These are phyloP conservation scores for Malus fusca DNA, from an alignment of 306 rosid species.

Conservation along the genomic window DNA sequence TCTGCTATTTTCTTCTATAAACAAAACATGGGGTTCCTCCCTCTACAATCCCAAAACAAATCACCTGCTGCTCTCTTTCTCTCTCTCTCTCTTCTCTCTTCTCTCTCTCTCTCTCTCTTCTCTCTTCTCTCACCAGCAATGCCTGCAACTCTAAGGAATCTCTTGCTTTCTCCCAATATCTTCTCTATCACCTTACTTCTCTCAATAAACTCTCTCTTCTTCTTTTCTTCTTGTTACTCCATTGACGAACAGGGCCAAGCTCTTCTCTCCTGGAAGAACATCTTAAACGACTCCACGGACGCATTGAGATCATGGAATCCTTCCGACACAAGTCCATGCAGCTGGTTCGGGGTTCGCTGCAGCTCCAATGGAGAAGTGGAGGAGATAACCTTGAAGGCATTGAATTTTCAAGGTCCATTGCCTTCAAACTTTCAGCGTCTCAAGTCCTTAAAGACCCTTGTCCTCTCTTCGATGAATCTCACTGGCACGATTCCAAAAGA, in stretches of 20 bases:
- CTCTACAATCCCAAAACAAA: constrained; percentile 85
- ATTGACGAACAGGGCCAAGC: constrained; percentile 72
- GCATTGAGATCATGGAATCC: constrained; percentile 61
- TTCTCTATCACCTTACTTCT: constrained; percentile 40
- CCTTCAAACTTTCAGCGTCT: constrained; percentile 68
- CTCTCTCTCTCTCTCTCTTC: constrained; percentile 18
- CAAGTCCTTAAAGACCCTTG: constrained; percentile 42
- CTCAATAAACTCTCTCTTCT: constrained; percentile 37
- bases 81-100: too few species aligned
- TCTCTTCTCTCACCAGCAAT: constrained; percentile 50
- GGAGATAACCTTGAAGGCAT: constrained; percentile 44
- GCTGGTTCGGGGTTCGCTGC: constrained; percentile 77
- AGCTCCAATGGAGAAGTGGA: constrained; percentile 42
- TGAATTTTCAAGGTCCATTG: constrained; percentile 64
- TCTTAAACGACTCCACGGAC: constrained; percentile 36
- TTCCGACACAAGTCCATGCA: constrained; percentile 53
- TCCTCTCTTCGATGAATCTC: constrained; percentile 52
- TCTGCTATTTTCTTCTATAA: constrained; percentile 57
- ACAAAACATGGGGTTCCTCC: constrained; percentile 93
- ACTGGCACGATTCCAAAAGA: constrained; percentile 60
- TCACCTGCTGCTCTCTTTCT: constrained; percentile 14
- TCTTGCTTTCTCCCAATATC: constrained; percentile 34
- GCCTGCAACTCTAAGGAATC: constrained; percentile 72
- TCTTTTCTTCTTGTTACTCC: constrained; percentile 52
- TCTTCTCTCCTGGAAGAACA: constrained; percentile 72